These are phyloP conservation scores for Schwanniomyces pseudopolymorphus DNA, from an alignment of 805 yeast genomes.

Conservation along the genomic window DNA sequence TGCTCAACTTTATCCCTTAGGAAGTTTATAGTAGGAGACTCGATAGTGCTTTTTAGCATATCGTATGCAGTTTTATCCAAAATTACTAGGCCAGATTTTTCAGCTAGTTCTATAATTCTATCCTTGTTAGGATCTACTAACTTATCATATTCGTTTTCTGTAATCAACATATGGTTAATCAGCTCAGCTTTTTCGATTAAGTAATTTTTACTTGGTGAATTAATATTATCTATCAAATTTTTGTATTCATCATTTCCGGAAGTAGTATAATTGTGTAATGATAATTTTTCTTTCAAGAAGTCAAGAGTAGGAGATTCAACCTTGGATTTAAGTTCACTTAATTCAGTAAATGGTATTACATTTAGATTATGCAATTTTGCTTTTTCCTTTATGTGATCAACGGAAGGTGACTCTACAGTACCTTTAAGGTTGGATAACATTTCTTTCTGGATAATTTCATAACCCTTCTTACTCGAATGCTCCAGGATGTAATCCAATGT, in stretches of 20 bases:
- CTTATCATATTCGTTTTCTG: constrained; percentile 7
- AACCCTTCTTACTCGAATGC: constrained; percentile 18
- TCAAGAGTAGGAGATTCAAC: constrained; percentile 11
- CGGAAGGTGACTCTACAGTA: constrained; percentile 21
- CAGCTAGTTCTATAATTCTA: constrained; percentile 18
- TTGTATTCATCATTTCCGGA: constrained; percentile 8
- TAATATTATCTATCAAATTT: constrained; percentile 8
- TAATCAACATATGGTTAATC: constrained; percentile 10
- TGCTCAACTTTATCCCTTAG: constrained; percentile 21
- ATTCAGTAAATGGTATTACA: constrained; percentile 4
- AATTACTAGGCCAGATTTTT: constrained; percentile 10
- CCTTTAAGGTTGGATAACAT: constrained; percentile 9
- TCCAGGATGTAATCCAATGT: constrained; percentile 24
- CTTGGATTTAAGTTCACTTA: constrained; percentile 5
- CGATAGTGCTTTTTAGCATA: constrained; percentile 6
- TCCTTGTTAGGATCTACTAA: constrained; percentile 8
- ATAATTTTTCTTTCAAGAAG: constrained; percentile 2
- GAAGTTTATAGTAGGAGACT: constrained; percentile 16
- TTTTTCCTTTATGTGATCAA: constrained; percentile 20
- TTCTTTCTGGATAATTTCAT: constrained; percentile 16
- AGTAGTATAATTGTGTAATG: constrained; percentile 18
- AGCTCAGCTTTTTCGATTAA: constrained; percentile 19
- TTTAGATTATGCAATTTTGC: constrained; percentile 15
- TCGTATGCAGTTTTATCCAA: constrained; percentile 12
- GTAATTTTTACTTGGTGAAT: constrained; percentile 20